A percentile compares a stretch with the other conserved stretches of the same genome.
Evolutionary conservation across 2,329 filamentous ascomycete genomes (phyloP).

Genomic region (Apiospora arundinis): DNA sequence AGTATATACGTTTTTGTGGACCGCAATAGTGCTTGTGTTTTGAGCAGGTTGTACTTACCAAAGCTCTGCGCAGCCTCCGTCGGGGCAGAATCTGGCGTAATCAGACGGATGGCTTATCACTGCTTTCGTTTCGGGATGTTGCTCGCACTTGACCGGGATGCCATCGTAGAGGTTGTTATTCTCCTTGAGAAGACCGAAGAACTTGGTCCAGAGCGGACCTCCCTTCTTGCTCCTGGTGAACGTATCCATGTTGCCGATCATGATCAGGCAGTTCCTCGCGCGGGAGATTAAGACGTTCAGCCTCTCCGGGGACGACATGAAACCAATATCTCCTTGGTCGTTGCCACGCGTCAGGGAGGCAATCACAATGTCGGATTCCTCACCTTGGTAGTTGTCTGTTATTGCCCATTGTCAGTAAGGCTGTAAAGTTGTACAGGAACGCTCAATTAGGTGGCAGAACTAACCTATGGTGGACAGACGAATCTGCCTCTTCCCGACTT

Average conservation of each 20-base stretch:
- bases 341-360: slow-evolving; percentile 74
- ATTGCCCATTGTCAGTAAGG: background rate
- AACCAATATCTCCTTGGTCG: slow-evolving; percentile 67
- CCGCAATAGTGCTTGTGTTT: background rate
- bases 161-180: slow-evolving; percentile 63
- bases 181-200: slow-evolving; percentile 62
- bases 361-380: slow-evolving; percentile 77
- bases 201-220: slow-evolving; percentile 59
- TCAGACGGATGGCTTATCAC: slow-evolving; percentile 57
- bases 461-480: slow-evolving; percentile 73
- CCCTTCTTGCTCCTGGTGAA: slow-evolving; percentile 68
- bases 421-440: background rate
- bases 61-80: slow-evolving; percentile 70
- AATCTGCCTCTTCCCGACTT: slow-evolving; percentile 57
- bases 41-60: slow-evolving; percentile 56
- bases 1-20: background rate
- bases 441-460: slow-evolving; percentile 28
- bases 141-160: slow-evolving; percentile 64
- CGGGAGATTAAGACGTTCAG: slow-evolving; percentile 74
- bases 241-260: slow-evolving; percentile 73
- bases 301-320: slow-evolving; percentile 69
- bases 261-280: slow-evolving; percentile 68
- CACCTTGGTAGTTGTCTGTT: slow-evolving; percentile 78
- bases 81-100: slow-evolving; percentile 68
- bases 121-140: slow-evolving; percentile 57